Percentiles rank a stretch among this genome's conserved stretches.
phyloP scores from a whole-genome alignment of 1,139 yeast genomes.

The Lodderomyces parapsilosis region DNA sequence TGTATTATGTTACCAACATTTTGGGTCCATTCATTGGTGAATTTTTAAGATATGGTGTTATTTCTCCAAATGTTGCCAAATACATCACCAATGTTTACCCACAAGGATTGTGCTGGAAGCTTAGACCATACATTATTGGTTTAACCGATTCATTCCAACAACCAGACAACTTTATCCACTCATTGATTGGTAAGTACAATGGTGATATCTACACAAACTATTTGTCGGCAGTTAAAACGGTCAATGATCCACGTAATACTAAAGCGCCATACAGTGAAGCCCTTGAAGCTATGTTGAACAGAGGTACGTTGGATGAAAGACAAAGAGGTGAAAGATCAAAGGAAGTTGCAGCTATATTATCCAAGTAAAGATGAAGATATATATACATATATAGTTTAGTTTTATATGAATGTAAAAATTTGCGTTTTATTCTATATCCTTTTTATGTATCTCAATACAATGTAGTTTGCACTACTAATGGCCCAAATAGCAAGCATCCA shows the following conservation, averaged over 20 bases:
- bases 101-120: slow-evolving; percentile 42
- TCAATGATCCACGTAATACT: slow-evolving; percentile 52
- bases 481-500: slow-evolving; percentile 10
- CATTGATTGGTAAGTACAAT: slow-evolving; percentile 80
- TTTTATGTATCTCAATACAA: slow-evolving; percentile 8
- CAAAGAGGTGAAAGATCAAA: slow-evolving; percentile 47
- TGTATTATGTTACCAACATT: slow-evolving; percentile 52
- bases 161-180: slow-evolving; percentile 80
- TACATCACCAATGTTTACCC: slow-evolving; percentile 45
- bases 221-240: slow-evolving; percentile 49
- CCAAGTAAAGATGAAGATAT: too few relatives aligned
- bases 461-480: slow-evolving; percentile 11
- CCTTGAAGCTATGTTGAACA: slow-evolving; percentile 51
- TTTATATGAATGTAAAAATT: too few relatives aligned
- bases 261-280: slow-evolving; percentile 61
- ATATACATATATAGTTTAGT: too few relatives aligned
- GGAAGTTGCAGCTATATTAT: slow-evolving; percentile 26
- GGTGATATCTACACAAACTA: slow-evolving; percentile 88
- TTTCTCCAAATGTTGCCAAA: slow-evolving; percentile 33
- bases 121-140: slow-evolving; percentile 75
- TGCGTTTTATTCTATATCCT: background rate
- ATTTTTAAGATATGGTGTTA: slow-evolving; percentile 66
- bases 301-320: slow-evolving; percentile 49
- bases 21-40: slow-evolving; percentile 72
- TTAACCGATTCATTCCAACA: slow-evolving; percentile 88